Base-by-base conservation (phyloP, 1,284 basidiomycete genomes). In the Puccinia polysora region DNA sequence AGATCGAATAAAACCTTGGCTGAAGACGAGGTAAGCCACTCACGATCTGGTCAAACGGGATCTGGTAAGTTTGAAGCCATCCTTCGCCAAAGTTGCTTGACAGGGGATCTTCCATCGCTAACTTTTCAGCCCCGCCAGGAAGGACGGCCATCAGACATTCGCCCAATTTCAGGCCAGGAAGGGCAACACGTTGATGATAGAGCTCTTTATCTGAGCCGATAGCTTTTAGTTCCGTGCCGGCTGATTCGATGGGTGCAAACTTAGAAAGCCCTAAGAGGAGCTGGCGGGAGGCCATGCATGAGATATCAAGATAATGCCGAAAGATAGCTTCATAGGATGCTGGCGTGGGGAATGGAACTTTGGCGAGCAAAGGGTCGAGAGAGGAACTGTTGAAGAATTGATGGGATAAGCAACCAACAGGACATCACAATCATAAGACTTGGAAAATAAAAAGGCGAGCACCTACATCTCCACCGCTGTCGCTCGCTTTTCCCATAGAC, bases 1-100 rank as follows among this genome's bases (percentile, higher is more conserved):
- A 97, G 81, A 98, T 98, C 50, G 96, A 98, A 82, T 97, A 98
- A 84, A 90, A 98, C 73, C 95, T 89, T 45, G 95, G 94, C 79
- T 96, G 92, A 23, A 98, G 85, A 76, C 95, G 91, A 43, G 92
- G 88, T 65, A 97, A 87, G 64, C 89, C 87, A 4, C 93, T 95
- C 73, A 98, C 87, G 77, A 98, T 88, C 77, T 94, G 89, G 80
- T 98, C 95, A 79, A 98, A 97, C 50, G 95, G 94, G 77, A 98
- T 94, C n/a, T 84, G 76, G 95, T 95, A 98, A 12, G 84, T 79
- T 0, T 90, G 49, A 38, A 52, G 40, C 63, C 63, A 65, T 3
- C 49, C 63, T 38, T 50, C 32, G 88, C 59, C 89, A 89, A 80
- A 89, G 89, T 75, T 85, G 84, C 10, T 84, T 80, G 5, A 85